Conservation (phyloP, 148 eudicot genomes). For the Rhododendron ovatum region DNA sequence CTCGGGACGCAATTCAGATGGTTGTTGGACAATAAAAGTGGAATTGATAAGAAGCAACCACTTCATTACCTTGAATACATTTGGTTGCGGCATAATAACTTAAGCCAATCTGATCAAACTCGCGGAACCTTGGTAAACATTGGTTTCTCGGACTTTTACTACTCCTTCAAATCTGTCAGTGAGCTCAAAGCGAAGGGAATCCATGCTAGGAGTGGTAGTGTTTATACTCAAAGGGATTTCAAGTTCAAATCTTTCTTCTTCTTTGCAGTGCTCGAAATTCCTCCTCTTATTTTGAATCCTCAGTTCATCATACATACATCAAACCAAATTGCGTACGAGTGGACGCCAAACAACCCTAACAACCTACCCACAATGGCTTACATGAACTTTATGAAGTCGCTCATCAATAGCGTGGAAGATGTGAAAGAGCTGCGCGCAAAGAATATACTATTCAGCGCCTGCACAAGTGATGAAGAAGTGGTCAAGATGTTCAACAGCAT, state of each 20-base stretch:
- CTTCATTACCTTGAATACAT: neutral
- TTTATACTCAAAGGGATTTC: neutral
- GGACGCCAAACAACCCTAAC: neutral
- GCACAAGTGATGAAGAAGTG: neutral
- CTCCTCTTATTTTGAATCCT: neutral
- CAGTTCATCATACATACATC: conserved; percentile 10
- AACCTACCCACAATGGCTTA: neutral
- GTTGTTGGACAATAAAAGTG: neutral
- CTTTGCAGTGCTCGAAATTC: neutral
- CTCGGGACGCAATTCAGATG: neutral
- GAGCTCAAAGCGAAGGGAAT: neutral
- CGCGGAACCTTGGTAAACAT: neutral
- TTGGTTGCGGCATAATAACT: neutral
- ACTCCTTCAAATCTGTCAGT: neutral
- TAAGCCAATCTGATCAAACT: neutral
- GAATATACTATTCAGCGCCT: neutral
- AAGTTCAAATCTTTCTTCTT: neutral
- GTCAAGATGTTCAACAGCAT: neutral
- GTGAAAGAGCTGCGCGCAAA: neutral
- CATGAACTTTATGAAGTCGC: neutral
- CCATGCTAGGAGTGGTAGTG: neutral
- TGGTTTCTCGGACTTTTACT: neutral
- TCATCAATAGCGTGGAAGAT: neutral
- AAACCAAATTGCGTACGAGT: neutral
- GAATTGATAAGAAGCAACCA: neutral